Percentiles rank a stretch among this genome's conserved stretches.
Conservation (phyloP, 1,284 basidiomycete genomes). For the Trichosporon sp. region DNA sequence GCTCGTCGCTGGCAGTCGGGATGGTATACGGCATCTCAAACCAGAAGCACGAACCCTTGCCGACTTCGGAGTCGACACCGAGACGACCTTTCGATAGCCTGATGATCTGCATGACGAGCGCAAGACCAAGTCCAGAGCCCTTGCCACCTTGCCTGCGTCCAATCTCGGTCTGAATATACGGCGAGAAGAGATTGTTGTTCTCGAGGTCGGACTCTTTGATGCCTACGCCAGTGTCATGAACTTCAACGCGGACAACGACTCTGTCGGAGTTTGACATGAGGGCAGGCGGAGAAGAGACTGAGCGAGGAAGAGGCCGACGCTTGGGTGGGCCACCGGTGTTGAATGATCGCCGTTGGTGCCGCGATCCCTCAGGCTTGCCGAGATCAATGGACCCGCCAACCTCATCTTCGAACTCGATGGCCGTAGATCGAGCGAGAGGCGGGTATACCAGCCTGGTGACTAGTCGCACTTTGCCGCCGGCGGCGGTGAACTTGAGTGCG, state of each 20-base stretch:
- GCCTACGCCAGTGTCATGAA: constrained; percentile 73
- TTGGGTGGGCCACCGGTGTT: neutral
- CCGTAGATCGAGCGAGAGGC: neutral
- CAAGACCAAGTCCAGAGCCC: constrained; percentile 80
- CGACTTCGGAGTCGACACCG: constrained; percentile 52
- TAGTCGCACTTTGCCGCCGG: constrained; percentile 44
- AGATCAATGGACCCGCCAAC: neutral
- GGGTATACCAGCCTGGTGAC: constrained; percentile 45
- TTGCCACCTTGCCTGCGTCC: constrained; percentile 79
- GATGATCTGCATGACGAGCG: constrained; percentile 83
- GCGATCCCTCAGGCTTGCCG: neutral
- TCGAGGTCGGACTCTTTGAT: constrained; percentile 66
- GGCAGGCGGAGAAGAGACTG: neutral
- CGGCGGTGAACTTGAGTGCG: constrained; percentile 59
- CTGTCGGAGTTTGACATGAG: neutral
- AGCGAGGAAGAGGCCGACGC: neutral
- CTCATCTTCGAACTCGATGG: neutral
- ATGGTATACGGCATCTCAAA: constrained; percentile 3
- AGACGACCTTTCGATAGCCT: constrained; percentile 72
- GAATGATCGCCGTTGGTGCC: neutral
- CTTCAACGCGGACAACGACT: constrained; percentile 65
- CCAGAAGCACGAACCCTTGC: constrained; percentile 47
- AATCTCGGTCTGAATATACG: constrained; percentile 50
- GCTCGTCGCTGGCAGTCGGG: neutral
- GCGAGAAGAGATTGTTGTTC: constrained; percentile 50